phyloP scores from a whole-genome alignment of 2,329 filamentous ascomycete genomes.

The Diaporthe velutina region DNA sequence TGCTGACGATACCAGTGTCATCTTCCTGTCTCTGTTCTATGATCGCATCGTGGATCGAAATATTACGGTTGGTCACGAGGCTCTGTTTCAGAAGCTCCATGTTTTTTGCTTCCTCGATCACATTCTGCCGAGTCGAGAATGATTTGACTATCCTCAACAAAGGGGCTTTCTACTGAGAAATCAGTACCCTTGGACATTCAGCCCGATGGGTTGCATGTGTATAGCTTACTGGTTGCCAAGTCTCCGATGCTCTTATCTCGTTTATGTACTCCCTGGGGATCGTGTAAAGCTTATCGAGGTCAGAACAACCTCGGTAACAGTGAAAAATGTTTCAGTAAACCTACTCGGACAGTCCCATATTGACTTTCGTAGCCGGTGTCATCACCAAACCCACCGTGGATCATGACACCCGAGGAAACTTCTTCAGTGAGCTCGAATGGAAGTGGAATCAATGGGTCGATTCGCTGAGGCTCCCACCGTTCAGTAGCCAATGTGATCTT shows the following conservation, averaged over 20 bases:
- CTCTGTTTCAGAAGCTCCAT: slow-evolving; percentile 36
- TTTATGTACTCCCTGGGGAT: slow-evolving; percentile 30
- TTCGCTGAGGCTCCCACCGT: slow-evolving; percentile 26
- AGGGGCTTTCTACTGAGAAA: background rate
- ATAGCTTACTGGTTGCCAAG: slow-evolving; percentile 29
- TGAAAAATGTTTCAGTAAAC: background rate
- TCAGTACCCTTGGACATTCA: background rate
- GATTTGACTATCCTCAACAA: slow-evolving; percentile 35
- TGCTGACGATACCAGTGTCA: slow-evolving; percentile 16
- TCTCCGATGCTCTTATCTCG: background rate
- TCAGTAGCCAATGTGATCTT: slow-evolving; percentile 30
- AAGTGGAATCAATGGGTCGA: slow-evolving; percentile 15
- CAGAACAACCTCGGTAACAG: too few relatives aligned
- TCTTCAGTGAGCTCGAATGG: slow-evolving; percentile 25
- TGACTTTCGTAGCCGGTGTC: background rate
- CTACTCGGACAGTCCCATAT: slow-evolving; percentile 30
- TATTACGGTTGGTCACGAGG: slow-evolving; percentile 18
- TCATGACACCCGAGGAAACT: background rate
- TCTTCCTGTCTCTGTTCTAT: slow-evolving; percentile 30
- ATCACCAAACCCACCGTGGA: slow-evolving; percentile 10
- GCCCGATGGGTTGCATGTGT: background rate
- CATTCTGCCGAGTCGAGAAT: slow-evolving; percentile 15
- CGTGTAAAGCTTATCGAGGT: slow-evolving; percentile 8
- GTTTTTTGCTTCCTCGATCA: slow-evolving; percentile 34
- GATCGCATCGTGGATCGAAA: slow-evolving; percentile 36